Conservation (phyloP, 345 rosid genomes). For the Eucalyptus regnans region DNA sequence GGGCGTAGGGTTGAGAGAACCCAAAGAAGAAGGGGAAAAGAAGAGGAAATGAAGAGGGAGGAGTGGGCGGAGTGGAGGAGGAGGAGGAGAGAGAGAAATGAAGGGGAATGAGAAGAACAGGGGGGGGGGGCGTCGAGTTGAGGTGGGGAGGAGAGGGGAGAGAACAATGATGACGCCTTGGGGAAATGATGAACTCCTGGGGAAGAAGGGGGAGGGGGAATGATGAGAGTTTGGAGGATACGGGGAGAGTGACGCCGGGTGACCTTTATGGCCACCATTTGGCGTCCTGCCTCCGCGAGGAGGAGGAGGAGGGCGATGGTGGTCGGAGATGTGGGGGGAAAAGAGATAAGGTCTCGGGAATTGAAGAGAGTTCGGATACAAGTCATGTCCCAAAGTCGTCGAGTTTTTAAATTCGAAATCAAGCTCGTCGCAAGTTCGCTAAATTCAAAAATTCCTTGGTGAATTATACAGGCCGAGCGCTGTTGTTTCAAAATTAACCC, state of each 20-base stretch:
- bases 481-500: not conserved
- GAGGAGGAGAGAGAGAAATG: no score
- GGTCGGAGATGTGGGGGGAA: not conserved
- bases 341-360: not conserved
- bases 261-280: no score
- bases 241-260: no score
- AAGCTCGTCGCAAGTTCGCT: not conserved
- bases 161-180: no score
- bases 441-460: not conserved
- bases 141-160: no score
- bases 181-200: no score
- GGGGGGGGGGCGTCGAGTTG: no score
- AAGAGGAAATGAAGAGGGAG: not conserved
- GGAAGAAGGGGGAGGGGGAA: no score
- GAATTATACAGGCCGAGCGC: not conserved
- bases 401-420: not conserved
- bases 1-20: not conserved
- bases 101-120: no score
- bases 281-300: not conserved
- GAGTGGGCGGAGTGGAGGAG: no score
- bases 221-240: no score
- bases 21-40: not conserved
- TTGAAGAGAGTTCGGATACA: not conserved
- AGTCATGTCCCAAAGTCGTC: not conserved
- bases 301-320: not conserved